Evolutionary conservation across 2,329 filamentous ascomycete species (phyloP).

Genomic region (Aspergillus transmontanensis): DNA sequence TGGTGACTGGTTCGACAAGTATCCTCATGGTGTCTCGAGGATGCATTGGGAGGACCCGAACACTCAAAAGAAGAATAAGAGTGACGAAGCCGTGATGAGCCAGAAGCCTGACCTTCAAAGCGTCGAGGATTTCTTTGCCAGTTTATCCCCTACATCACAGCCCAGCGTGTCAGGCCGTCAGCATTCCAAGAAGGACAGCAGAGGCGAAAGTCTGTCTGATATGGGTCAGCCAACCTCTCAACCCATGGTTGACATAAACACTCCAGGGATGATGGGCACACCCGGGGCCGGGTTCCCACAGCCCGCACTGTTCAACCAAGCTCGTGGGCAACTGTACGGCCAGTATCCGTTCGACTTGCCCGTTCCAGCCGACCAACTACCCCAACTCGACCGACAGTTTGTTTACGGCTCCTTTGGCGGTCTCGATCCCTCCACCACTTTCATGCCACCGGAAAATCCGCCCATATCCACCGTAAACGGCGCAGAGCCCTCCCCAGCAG

Average conservation of each 20-base stretch:
- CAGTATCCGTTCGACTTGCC: slow-evolving; percentile 42
- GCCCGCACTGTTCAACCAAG: slow-evolving; percentile 35
- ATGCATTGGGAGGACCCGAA: slow-evolving; percentile 80
- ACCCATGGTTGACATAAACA: slow-evolving; percentile 31
- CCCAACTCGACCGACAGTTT: slow-evolving; percentile 74
- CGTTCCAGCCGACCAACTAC: slow-evolving; percentile 51
- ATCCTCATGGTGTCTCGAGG: slow-evolving; percentile 86
- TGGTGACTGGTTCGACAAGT: slow-evolving; percentile 95
- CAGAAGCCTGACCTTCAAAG: slow-evolving; percentile 90
- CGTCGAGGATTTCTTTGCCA: slow-evolving; percentile 91
- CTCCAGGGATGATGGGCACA: slow-evolving; percentile 31
- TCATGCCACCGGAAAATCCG: slow-evolving; percentile 32
- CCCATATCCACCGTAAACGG: slow-evolving; percentile 31
- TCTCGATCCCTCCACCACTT: slow-evolving; percentile 46
- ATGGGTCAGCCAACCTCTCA: slow-evolving; percentile 31
- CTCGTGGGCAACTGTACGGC: slow-evolving; percentile 29
- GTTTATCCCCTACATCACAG: slow-evolving; percentile 65
- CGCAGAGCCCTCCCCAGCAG: slow-evolving; percentile 17
- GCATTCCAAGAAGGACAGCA: slow-evolving; percentile 32
- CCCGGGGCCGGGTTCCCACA: slow-evolving; percentile 41
- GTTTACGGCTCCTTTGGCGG: slow-evolving; percentile 72
- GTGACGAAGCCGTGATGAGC: slow-evolving; percentile 84
- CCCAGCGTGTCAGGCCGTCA: slow-evolving; percentile 50
- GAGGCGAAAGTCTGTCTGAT: slow-evolving; percentile 24
- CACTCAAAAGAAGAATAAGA: slow-evolving; percentile 70